A percentile compares a stretch with the other conserved stretches of the same genome.
Evolutionary conservation across 305 asterid species (phyloP).

Genomic region (Solanum aculeatissimum): DNA sequence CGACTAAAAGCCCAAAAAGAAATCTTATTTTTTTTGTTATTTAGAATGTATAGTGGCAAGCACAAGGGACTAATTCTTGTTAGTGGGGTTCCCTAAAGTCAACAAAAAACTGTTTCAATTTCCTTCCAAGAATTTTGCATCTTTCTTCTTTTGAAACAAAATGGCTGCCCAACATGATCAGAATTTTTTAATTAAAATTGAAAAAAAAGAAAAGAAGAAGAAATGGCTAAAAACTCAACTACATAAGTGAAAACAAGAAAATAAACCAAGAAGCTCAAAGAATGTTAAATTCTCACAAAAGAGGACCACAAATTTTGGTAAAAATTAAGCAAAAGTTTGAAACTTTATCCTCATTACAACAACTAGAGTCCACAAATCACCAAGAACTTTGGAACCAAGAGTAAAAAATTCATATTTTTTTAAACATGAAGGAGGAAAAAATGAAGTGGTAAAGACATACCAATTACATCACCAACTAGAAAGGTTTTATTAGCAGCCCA

Average conservation of each 20-base stretch:
- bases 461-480: slow-evolving; percentile 46
- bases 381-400: not conserved
- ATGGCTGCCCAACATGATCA: not conserved
- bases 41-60: not conserved
- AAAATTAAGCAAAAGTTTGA: not conserved
- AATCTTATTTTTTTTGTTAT: not conserved
- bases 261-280: not conserved
- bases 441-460: slow-evolving; percentile 12
- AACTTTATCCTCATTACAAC: not conserved
- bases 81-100: not conserved
- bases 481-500: slow-evolving; percentile 67
- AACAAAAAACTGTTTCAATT: not conserved
- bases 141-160: not conserved
- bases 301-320: not conserved
- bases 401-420: not conserved
- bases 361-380: not conserved
- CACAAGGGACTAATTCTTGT: not conserved
- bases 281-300: not conserved
- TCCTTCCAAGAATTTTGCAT: not conserved
- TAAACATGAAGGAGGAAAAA: too few relatives aligned
- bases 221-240: not conserved
- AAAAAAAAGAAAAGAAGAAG: too few relatives aligned
- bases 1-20: not conserved
- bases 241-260: not conserved
- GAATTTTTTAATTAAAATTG: too few relatives aligned